phyloP scores from a whole-genome alignment of 306 rosid species.

The Senna siamea region DNA sequence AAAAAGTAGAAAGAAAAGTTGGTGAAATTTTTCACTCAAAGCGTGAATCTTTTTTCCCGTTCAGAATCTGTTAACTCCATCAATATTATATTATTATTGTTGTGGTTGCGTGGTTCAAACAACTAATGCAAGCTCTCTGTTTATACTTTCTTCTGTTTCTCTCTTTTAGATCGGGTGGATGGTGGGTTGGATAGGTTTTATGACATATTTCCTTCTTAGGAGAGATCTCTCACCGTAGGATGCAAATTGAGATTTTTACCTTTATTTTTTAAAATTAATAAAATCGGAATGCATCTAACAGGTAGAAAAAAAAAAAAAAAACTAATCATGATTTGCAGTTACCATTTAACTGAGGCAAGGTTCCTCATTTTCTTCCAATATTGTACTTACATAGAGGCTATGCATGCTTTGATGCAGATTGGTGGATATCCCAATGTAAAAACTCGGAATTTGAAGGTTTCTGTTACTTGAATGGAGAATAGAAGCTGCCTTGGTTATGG shows the following conservation, averaged over 20 bases:
- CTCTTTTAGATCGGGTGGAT: not conserved
- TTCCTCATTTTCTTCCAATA: not conserved
- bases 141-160: too few species aligned
- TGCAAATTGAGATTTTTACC: too few species aligned
- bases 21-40: too few species aligned
- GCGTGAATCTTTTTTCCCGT: too few species aligned
- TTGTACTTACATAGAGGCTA: constrained; percentile 17
- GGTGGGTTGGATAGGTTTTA: not conserved
- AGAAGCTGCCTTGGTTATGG: constrained; percentile 48
- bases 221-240: too few species aligned
- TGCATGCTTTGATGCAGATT: constrained; percentile 46
- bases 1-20: too few species aligned
- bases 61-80: too few species aligned
- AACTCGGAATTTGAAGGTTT: constrained; percentile 54
- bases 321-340: constrained; percentile 16
- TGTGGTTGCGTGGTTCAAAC: constrained; percentile 1
- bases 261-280: too few species aligned
- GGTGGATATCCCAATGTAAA: constrained; percentile 47
- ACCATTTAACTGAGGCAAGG: constrained; percentile 17
- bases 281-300: too few species aligned
- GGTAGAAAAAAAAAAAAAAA: too few species aligned
- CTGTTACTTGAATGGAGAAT: constrained; percentile 42
- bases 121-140: not conserved
- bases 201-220: too few species aligned
- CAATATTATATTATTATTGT: too few species aligned